Evolutionary conservation across 192 early-diverging fungal genomes (phyloP).

Genomic region (Backusella circina): DNA sequence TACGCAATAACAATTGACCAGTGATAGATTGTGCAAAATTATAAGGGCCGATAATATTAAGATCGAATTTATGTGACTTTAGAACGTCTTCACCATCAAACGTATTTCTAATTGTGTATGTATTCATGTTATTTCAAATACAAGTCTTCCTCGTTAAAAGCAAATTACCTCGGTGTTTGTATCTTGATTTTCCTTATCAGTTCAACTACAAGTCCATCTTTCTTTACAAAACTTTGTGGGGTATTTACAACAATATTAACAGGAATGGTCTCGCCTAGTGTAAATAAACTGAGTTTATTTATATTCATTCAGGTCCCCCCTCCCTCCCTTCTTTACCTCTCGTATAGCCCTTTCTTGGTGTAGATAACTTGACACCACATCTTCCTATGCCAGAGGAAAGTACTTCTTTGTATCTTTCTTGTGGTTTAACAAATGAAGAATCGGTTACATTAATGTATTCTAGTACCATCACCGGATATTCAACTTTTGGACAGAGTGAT

Average conservation of each 20-base stretch:
- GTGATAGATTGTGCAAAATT: conserved; percentile 25
- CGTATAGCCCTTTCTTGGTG: conserved; percentile 22
- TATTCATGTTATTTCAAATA: background rate
- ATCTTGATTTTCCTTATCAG: conserved; percentile 13
- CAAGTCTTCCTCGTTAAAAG: background rate
- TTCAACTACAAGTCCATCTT: conserved; percentile 12
- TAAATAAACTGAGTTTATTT: background rate
- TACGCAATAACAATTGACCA: conserved; percentile 10
- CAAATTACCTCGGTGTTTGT: conserved; percentile 5
- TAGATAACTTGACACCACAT: conserved; percentile 8
- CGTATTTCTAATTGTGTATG: background rate
- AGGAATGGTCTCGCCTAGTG: conserved; percentile 22
- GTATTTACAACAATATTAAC: conserved; percentile 11
- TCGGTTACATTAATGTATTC: conserved; percentile 29
- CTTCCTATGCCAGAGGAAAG: conserved; percentile 2
- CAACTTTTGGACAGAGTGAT: conserved; percentile 22
- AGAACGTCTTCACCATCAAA: conserved; percentile 8
- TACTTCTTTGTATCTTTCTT: conserved; percentile 13
- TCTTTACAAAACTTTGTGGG: conserved; percentile 3
- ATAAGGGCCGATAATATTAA: conserved; percentile 23
- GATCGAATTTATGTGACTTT: conserved; percentile 11
- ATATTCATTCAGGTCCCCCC: background rate
- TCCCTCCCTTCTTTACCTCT: conserved; percentile 12
- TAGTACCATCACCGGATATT: conserved; percentile 26
- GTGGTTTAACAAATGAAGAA: background rate